Conservation (phyloP, 768 basidiomycete genomes). For the Hygrocybe coccinea region DNA sequence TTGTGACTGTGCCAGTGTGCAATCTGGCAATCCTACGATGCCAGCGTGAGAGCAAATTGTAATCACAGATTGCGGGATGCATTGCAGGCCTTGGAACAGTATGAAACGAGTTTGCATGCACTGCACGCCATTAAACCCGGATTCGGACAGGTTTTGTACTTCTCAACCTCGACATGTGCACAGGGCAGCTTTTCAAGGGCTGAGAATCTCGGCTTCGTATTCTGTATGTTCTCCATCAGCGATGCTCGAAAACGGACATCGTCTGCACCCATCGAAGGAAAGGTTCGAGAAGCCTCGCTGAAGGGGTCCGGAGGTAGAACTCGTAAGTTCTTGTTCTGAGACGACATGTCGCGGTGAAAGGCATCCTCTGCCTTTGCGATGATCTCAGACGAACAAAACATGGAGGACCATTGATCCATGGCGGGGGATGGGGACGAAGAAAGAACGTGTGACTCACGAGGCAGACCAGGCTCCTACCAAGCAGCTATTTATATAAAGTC, state of each 20-base stretch:
- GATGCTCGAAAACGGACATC: neutral
- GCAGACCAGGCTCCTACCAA: too few species aligned
- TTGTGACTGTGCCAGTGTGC: constrained; percentile 40
- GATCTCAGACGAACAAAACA: too few species aligned
- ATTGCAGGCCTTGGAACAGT: constrained; percentile 37
- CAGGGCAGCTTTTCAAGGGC: constrained; percentile 31
- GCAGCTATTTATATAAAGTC: too few species aligned
- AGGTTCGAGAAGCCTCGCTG: neutral
- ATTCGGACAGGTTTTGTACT: constrained; percentile 24
- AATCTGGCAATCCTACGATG: constrained; percentile 29
- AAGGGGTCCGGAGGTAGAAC: constrained; percentile 11
- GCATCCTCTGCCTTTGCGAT: too few species aligned
- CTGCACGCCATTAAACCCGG: constrained; percentile 28
- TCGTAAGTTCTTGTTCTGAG: constrained; percentile 3
- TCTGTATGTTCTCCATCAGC: neutral
- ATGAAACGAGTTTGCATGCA: constrained; percentile 38
- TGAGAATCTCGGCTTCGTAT: constrained; percentile 16
- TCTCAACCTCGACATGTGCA: constrained; percentile 28
- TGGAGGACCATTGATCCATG: too few species aligned
- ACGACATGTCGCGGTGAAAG: too few species aligned
- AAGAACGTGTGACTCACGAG: too few species aligned
- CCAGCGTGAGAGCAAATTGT: neutral
- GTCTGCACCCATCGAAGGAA: neutral
- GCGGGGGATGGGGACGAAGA: too few species aligned
- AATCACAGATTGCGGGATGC: neutral